These are phyloP conservation scores for Pseudocercospora cruenta DNA, from an alignment of 2,329 filamentous ascomycete genomes.

Conservation along the genomic window DNA sequence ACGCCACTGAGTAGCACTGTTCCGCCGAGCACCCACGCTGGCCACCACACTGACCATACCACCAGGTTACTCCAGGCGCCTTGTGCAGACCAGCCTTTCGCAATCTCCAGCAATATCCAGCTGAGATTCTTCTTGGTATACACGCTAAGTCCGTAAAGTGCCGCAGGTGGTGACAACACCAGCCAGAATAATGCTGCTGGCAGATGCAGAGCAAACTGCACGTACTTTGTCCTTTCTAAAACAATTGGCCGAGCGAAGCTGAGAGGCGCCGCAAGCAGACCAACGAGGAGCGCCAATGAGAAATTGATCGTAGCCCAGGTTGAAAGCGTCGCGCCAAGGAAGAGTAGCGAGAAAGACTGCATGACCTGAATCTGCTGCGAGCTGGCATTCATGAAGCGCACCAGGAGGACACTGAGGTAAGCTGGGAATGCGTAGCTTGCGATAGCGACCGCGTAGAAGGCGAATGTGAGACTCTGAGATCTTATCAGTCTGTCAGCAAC, in stretches of 20 bases:
- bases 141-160: slow-evolving; percentile 29
- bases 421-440: slow-evolving; percentile 43
- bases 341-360: slow-evolving; percentile 88
- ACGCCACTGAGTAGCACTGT: slow-evolving; percentile 30
- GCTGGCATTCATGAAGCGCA: slow-evolving; percentile 22
- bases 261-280: slow-evolving; percentile 75
- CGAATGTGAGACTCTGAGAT: slow-evolving; percentile 50
- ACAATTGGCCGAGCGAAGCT: slow-evolving; percentile 64
- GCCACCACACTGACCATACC: slow-evolving; percentile 40
- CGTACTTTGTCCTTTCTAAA: slow-evolving; percentile 7
- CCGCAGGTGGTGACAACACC: slow-evolving; percentile 28
- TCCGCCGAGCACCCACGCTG: slow-evolving; percentile 38
- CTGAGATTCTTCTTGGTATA: slow-evolving; percentile 26
- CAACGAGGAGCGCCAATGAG: slow-evolving; percentile 82
- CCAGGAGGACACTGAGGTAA: slow-evolving; percentile 26
- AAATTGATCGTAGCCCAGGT: slow-evolving; percentile 96
- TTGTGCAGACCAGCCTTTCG: slow-evolving; percentile 38
- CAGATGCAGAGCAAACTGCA: slow-evolving; percentile 18
- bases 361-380: slow-evolving; percentile 74
- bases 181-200: slow-evolving; percentile 21
- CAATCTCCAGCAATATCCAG: slow-evolving; percentile 34
- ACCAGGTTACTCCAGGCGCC: slow-evolving; percentile 39
- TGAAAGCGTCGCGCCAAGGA: slow-evolving; percentile 88
- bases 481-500: slow-evolving; percentile 31
- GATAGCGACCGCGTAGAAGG: slow-evolving; percentile 52